phyloP scores from a whole-genome alignment of 2,329 filamentous ascomycete species.

The Diplodia scrobiculata region DNA sequence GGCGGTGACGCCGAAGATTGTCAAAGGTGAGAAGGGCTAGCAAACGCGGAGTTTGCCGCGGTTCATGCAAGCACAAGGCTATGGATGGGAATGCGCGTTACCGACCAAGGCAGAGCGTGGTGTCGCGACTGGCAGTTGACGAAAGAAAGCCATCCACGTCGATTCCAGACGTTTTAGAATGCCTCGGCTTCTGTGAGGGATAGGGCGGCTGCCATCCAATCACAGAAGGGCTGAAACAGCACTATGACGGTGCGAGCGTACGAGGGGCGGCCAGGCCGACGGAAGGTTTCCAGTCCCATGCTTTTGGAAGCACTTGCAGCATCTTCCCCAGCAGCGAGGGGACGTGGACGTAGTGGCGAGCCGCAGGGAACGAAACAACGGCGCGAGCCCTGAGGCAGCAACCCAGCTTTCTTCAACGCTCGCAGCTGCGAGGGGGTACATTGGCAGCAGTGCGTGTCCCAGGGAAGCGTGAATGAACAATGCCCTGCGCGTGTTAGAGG shows the following conservation, averaged over 20 bases:
- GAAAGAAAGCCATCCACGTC: conserved; percentile 21
- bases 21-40: background rate
- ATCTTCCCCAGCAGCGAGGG: conserved; percentile 14
- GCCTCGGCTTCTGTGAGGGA: conserved; percentile 28
- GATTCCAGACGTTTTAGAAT: conserved; percentile 7
- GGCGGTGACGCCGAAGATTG: conserved; percentile 1
- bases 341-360: background rate
- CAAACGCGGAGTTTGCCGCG: conserved; percentile 1
- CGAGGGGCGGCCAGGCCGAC: conserved; percentile 9
- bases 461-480: background rate
- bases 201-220: conserved; percentile 1
- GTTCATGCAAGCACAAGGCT: conserved; percentile 6
- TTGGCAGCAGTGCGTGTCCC: conserved; percentile 5
- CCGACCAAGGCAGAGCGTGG: background rate
- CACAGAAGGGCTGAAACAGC: conserved; percentile 1
- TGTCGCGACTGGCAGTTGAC: background rate
- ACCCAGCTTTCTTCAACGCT: background rate
- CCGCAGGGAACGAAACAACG: conserved; percentile 8
- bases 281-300: conserved; percentile 9
- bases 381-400: background rate
- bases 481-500: conserved; percentile 2
- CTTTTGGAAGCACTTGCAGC: conserved; percentile 9
- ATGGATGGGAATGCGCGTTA: background rate
- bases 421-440: background rate
- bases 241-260: conserved; percentile 4